These are phyloP conservation scores for Phlegmacium glaucopus DNA, from an alignment of 768 basidiomycete genomes.

Conservation along the genomic window DNA sequence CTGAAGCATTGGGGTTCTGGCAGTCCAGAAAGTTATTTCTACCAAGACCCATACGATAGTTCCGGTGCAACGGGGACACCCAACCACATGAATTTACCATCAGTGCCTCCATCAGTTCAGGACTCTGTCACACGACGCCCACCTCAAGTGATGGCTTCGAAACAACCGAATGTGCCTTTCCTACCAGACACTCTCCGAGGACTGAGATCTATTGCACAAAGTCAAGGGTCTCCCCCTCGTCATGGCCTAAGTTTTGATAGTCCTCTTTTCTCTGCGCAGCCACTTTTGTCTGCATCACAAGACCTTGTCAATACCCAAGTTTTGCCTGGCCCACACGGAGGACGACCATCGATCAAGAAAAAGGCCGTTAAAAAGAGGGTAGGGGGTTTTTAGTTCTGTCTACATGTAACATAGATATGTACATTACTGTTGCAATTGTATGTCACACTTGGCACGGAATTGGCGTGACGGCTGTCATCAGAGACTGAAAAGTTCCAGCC, in stretches of 20 bases:
- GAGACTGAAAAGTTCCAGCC: constrained; percentile 1
- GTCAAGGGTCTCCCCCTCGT: constrained; percentile 10
- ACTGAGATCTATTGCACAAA: constrained; percentile 4
- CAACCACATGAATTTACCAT: background rate
- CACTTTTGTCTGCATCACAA: constrained; percentile 27
- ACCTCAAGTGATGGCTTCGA: constrained; percentile 14
- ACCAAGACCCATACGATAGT: constrained; percentile 51
- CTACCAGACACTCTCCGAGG: constrained; percentile 4
- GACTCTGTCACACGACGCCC: constrained; percentile 4
- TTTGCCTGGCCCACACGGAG: constrained; percentile 69
- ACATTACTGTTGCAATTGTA: too few relatives aligned
- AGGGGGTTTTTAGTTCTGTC: constrained; percentile 58
- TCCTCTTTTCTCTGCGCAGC: background rate
- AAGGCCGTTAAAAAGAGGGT: constrained; percentile 62
- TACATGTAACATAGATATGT: background rate
- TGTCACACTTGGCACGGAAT: constrained; percentile 8
- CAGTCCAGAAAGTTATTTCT: constrained; percentile 47
- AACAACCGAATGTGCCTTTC: background rate
- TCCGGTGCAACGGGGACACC: constrained; percentile 12
- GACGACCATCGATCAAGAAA: constrained; percentile 53
- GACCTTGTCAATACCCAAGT: constrained; percentile 63
- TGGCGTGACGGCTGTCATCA: constrained; percentile 20
- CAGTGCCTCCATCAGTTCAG: background rate
- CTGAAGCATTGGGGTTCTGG: constrained; percentile 69
- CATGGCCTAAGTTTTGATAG: background rate